These are phyloP conservation scores for Cyberlindnera subsufficiens DNA, from an alignment of 805 yeast genomes.

Conservation along the genomic window DNA sequence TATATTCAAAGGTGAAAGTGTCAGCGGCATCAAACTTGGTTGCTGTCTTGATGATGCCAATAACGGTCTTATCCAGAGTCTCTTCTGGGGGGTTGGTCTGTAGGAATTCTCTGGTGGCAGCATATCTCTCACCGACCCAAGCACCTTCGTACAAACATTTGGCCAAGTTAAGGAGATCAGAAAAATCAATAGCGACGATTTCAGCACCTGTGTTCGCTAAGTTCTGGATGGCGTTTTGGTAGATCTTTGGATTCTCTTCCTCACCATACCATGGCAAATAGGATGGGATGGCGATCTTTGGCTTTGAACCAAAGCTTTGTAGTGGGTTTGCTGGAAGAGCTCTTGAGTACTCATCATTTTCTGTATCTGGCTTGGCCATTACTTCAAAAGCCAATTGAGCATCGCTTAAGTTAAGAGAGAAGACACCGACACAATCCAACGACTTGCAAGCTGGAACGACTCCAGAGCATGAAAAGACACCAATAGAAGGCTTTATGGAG, in stretches of 20 bases:
- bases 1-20: constrained; percentile 79
- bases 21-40: constrained; percentile 75
- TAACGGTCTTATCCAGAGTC: constrained; percentile 80
- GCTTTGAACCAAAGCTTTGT: constrained; percentile 48
- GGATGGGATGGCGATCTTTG: constrained; percentile 73
- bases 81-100: constrained; percentile 62
- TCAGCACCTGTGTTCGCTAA: constrained; percentile 51
- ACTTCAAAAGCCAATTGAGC: constrained; percentile 74
- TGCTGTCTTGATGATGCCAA: constrained; percentile 71
- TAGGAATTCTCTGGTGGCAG: constrained; percentile 72
- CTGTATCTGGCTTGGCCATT: constrained; percentile 65
- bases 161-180: constrained; percentile 75
- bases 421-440: constrained; percentile 86
- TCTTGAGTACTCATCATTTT: constrained; percentile 76
- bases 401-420: constrained; percentile 70
- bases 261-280: constrained; percentile 78
- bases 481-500: constrained; percentile 91
- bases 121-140: constrained; percentile 96
- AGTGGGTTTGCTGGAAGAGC: constrained; percentile 62
- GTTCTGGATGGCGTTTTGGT: constrained; percentile 50
- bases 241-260: constrained; percentile 66
- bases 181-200: constrained; percentile 61
- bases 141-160: constrained; percentile 91
- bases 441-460: constrained; percentile 98
- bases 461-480: constrained; percentile 79